These are phyloP conservation scores for Cercospora citrullina DNA, from an alignment of 2,329 filamentous ascomycete species.

Conservation along the genomic window DNA sequence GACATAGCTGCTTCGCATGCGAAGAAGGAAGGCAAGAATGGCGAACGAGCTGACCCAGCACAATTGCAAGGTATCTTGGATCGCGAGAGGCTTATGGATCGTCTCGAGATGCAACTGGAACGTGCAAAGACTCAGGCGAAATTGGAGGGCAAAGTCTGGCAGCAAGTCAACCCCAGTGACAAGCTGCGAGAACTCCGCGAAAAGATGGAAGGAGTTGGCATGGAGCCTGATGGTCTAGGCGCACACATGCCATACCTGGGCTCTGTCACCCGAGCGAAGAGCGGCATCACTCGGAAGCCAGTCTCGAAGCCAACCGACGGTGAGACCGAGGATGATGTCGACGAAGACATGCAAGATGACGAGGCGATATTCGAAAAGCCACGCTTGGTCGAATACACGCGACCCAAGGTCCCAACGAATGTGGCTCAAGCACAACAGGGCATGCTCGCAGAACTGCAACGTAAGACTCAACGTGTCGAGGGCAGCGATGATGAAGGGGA, in stretches of 20 bases:
- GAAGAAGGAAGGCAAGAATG: slow-evolving; percentile 56
- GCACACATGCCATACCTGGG: slow-evolving; percentile 68
- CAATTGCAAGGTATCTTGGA: slow-evolving; percentile 92
- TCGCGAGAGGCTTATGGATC: slow-evolving; percentile 86
- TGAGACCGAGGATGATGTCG: slow-evolving; percentile 38
- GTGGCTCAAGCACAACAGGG: slow-evolving; percentile 58
- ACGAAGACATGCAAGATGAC: slow-evolving; percentile 53
- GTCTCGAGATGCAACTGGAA: slow-evolving; percentile 92
- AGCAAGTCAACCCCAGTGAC: slow-evolving; percentile 81
- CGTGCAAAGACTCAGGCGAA: slow-evolving; percentile 97
- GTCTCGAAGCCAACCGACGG: slow-evolving; percentile 27
- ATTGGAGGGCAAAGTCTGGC: slow-evolving; percentile 90
- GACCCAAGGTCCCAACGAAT: slow-evolving; percentile 64
- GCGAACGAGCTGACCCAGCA: slow-evolving; percentile 65
- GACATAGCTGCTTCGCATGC: slow-evolving; percentile 90
- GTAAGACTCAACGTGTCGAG: slow-evolving; percentile 72
- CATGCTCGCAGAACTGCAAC: slow-evolving; percentile 68
- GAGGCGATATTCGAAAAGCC: slow-evolving; percentile 75
- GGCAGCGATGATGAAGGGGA: slow-evolving; percentile 72
- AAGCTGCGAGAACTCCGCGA: slow-evolving; percentile 87
- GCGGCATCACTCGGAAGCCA: slow-evolving; percentile 42
- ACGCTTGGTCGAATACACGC: slow-evolving; percentile 73
- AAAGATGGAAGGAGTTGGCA: slow-evolving; percentile 74
- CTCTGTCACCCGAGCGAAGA: slow-evolving; percentile 43
- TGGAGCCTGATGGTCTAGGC: slow-evolving; percentile 44